Base-by-base conservation (phyloP, 208 protist genomes). In the Herpetomonas samuelpessoai region DNA sequence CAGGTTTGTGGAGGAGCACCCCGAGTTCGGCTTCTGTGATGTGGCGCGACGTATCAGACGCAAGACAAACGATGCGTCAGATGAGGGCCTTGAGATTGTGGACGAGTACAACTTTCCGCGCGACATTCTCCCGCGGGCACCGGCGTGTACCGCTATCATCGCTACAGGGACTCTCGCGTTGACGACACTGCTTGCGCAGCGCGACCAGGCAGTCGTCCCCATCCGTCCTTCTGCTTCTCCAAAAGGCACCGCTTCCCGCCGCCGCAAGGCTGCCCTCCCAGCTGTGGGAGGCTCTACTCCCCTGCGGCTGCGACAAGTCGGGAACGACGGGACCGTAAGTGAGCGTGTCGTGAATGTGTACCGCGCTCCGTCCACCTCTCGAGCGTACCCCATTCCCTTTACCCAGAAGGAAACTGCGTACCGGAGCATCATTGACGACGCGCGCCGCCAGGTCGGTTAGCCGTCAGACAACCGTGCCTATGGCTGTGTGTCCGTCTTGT, bases 341-440 rank as follows among this genome's bases (percentile, higher is more conserved):
- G 19, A 46, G 2, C 14, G 24, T 25, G n/a, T 51, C 24, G 27
- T 76, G 21, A 59, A 54, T 49, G 62, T 76, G 24, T 49, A 72
- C 27, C 70, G 70, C 12, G 64, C 57, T 0, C 63, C 63, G 19
- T 76, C 70, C 3, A 76, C 70, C 1, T 76, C 70, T 22, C 63
- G 70, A 16, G n/a, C 55, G 21, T 7, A 26, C 41, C 4, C 41
- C 12, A 39, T 26, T 1, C 53, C 14, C 21, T n/a, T 68, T 2
- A 44, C 50, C 30, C 52, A 54, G 24, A 60, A 48, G 24, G 35
- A 41, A 14, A 14, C 35, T 14, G 14, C 14, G 9, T 41, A 41
- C 35, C 35, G 35, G 9, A 41, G 9, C 35, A 41, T 41, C 9
- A 14, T 41, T 6, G 35, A n/a, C n/a, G n/a, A n/a, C n/a, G n/a